Evolutionary conservation across 306 rosid genomes (phyloP), one percentile per base, ranked within the genome.

Genomic region (Fragaria ananassa): DNA sequence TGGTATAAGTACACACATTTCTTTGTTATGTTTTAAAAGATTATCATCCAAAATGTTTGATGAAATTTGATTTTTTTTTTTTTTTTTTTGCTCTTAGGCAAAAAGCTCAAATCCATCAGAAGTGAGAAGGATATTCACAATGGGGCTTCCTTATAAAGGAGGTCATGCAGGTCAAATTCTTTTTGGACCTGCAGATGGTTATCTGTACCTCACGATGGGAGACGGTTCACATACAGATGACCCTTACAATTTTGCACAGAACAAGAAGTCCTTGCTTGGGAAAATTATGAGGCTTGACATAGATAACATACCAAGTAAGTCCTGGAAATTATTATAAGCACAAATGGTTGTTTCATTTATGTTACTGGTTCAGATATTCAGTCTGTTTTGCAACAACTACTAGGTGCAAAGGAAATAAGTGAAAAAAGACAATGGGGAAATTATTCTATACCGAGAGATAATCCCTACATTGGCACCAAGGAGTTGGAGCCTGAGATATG

Each of bases 111-210:
- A 21, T 42, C n/a, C 97, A 76, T 72, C 85, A 8, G 98, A 94
- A 75, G 97, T 92, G 83, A 88, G 98, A 81, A 92, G 98, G 75
- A 92, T 90, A 82, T 87, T 94, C 69, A 90, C 97, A 4, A 86
- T 94, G 85, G 98, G 98, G 19, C 97, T 95, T 60, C 97, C 97
- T 49, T 50, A 3, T 11, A 34, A 12, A 15, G 75, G 70, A 63
- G 82, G 76, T 34, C 84, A 84, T 41, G 83, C 81, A 10, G 83
- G 81, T 10, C 81, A 86, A 78, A 79, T 84, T 76, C 83, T 79
- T 44, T 81, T 87, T 81, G 85, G 86, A 79, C 81, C 90, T 18
- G 63, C 45, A 21, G 88, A 87, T 84, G 86, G 86, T 3, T 87
- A 77, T 62, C 66, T 82, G 62, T 87, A 79, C 74, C 57, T 84